Percentiles rank a stretch among this genome's conserved stretches.
Evolutionary conservation across 495 filamentous ascomycete genomes (phyloP).

Genomic region (Neurospora hispaniola): DNA sequence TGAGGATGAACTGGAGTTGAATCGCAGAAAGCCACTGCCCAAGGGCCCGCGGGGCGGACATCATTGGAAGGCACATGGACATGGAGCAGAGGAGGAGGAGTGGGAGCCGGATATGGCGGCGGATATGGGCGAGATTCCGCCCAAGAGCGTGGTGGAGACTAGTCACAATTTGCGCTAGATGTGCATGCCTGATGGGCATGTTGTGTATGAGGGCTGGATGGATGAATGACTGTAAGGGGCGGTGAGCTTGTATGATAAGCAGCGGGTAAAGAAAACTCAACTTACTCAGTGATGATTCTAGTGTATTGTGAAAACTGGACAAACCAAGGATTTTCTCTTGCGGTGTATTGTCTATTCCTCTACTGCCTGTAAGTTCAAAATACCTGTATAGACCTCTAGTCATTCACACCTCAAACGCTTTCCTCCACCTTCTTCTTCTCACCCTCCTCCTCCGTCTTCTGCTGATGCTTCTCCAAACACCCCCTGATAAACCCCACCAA

Average conservation of each 20-base stretch:
- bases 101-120: neutral
- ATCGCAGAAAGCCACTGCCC: neutral
- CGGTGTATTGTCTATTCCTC: neutral
- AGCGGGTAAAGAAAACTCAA: too few species aligned
- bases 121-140: slow-evolving; percentile 2
- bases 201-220: too few species aligned
- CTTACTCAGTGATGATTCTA: too few species aligned
- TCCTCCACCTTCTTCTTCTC: neutral
- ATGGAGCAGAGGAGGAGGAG: neutral
- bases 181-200: too few species aligned
- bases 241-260: neutral
- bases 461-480: slow-evolving; percentile 27
- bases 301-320: neutral
- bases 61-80: neutral
- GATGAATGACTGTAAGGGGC: too few species aligned
- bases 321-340: neutral
- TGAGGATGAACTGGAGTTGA: neutral
- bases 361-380: too few species aligned
- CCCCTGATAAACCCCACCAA: slow-evolving; percentile 66
- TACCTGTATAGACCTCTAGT: too few species aligned
- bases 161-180: neutral
- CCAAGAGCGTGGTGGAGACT: slow-evolving; percentile 1
- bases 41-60: neutral
- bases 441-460: neutral
- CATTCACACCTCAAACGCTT: neutral